Evolutionary conservation across 2,329 filamentous ascomycete genomes (phyloP).

Genomic region (Dothideomycetes sp.): DNA sequence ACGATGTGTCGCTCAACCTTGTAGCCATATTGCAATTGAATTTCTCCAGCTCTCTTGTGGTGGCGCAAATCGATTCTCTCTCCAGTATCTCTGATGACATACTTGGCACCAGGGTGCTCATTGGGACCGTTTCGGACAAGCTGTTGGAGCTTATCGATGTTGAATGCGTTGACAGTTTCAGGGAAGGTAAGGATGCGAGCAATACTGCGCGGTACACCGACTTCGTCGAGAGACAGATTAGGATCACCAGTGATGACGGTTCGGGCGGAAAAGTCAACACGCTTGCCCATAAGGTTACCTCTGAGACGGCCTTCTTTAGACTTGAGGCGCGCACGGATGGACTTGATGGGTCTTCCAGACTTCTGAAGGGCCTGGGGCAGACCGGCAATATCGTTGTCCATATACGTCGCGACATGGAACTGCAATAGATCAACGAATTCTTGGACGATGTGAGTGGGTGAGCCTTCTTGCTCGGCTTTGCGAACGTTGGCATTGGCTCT

Average conservation of each 20-base stretch:
- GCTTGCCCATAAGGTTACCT: slow-evolving; percentile 99
- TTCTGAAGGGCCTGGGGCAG: slow-evolving; percentile 93
- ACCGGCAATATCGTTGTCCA: slow-evolving; percentile 98
- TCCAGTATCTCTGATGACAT: slow-evolving; percentile 87
- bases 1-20: slow-evolving; percentile 96
- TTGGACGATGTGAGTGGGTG: slow-evolving; percentile 77
- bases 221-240: slow-evolving; percentile 90
- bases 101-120: slow-evolving; percentile 90
- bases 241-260: slow-evolving; percentile 99
- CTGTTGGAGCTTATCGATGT: slow-evolving; percentile 82
- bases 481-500: slow-evolving; percentile 93
- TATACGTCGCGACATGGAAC: slow-evolving; percentile 97
- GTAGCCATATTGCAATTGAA: slow-evolving; percentile 90
- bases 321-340: slow-evolving; percentile 93
- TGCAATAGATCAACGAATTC: slow-evolving; percentile 90
- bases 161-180: slow-evolving; percentile 95
- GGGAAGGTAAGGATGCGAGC: slow-evolving; percentile 90
- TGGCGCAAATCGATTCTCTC: slow-evolving; percentile 91
- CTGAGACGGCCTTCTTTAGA: slow-evolving; percentile 96
- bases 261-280: slow-evolving; percentile 98
- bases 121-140: slow-evolving; percentile 90
- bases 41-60: slow-evolving; percentile 76
- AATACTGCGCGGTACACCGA: slow-evolving; percentile 90
- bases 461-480: slow-evolving; percentile 81
- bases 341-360: slow-evolving; percentile 91